A percentile compares a stretch with the other conserved stretches of the same genome.
Evolutionary conservation across 2,329 filamentous ascomycete species (phyloP).

Genomic region (Apiospora marii): DNA sequence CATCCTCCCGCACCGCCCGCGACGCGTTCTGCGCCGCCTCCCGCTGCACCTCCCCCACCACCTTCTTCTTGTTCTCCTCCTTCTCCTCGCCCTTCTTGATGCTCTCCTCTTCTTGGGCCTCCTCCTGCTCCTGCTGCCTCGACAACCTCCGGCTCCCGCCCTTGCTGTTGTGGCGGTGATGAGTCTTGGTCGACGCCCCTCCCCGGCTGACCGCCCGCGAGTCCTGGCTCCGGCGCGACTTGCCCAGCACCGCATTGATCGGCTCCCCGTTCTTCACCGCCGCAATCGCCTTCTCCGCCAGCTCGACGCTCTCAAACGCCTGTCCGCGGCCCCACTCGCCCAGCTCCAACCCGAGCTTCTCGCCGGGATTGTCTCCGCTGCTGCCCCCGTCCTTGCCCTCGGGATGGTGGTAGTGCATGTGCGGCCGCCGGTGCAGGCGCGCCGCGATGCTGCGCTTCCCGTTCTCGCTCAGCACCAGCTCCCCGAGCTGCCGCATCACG

Average conservation of each 20-base stretch:
- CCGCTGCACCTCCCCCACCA: slow-evolving; percentile 1
- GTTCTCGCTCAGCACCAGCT: slow-evolving; percentile 47
- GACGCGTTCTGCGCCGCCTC: slow-evolving; percentile 12
- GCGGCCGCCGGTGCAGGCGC: slow-evolving; percentile 26
- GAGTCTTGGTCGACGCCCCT: background rate
- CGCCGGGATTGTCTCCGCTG: slow-evolving; percentile 33
- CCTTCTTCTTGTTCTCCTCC: slow-evolving; percentile 9
- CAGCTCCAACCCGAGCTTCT: slow-evolving; percentile 43
- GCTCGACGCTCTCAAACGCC: slow-evolving; percentile 58
- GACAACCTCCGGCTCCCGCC: background rate
- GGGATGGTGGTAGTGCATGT: slow-evolving; percentile 7
- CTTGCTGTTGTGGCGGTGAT: too few relatives aligned
- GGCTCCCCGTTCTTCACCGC: slow-evolving; percentile 54
- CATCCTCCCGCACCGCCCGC: slow-evolving; percentile 1
- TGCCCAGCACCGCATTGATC: slow-evolving; percentile 42
- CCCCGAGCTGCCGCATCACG: slow-evolving; percentile 50
- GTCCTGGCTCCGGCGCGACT: slow-evolving; percentile 15
- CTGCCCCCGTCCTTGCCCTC: slow-evolving; percentile 19
- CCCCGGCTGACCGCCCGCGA: background rate
- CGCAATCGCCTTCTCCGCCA: slow-evolving; percentile 54
- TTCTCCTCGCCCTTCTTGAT: background rate
- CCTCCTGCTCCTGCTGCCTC: background rate
- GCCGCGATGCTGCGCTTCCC: slow-evolving; percentile 30
- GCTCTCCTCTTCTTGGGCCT: background rate
- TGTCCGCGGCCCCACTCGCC: slow-evolving; percentile 50